Base-by-base conservation (phyloP, 176 grass and related monocot genomes). In the Aegilops tauschii region DNA sequence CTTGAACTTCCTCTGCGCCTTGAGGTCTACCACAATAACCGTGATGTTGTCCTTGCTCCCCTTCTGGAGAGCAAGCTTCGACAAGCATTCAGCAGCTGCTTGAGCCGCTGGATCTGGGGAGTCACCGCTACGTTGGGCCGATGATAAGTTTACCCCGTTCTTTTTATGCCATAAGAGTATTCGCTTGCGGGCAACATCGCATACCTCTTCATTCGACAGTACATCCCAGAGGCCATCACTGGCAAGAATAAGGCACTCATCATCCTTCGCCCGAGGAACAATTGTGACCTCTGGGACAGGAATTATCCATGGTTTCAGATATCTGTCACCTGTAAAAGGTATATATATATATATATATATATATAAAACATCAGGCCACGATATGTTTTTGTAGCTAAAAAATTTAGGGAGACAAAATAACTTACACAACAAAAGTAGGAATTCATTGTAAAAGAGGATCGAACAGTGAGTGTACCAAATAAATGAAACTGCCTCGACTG, bases 1-100 rank as follows among this genome's bases (percentile, higher is more conserved):
- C 86, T 94, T 98, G 80, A 98, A 95, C 84, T 98, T 98, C 61
- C 96, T 85, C 5, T 96, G 96, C 20, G 90, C 93, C 80, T 96
- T 98, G 17, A 98, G 87, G 83, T 98, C 96, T 81, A 98, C 90
- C 63, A 98, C 96, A 73, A 98, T 74, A 20, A 96, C 72, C 1
- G 87, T 90, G 68, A 97, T 97, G 86, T 97, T 97, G 80, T 97
- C 95, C 86, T 97, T 95, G 83, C 95, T 97, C 82, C 95, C 95
- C 89, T 90, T 97, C 32, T 93, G 93, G 30, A 91, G 62, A 86
- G 95, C 93, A 83, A 91, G 92, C 66, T 91, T 97, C 4, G 92
- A 93, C 62, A 97, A 85, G 76, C 89, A 97, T 28, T 97, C 93
- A 16, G 93, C 92, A 64, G 95, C 95, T n/a, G 92, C 92, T 89